Base-by-base conservation (phyloP, 495 filamentous ascomycete species). In the Annulohypoxylon nitens region DNA sequence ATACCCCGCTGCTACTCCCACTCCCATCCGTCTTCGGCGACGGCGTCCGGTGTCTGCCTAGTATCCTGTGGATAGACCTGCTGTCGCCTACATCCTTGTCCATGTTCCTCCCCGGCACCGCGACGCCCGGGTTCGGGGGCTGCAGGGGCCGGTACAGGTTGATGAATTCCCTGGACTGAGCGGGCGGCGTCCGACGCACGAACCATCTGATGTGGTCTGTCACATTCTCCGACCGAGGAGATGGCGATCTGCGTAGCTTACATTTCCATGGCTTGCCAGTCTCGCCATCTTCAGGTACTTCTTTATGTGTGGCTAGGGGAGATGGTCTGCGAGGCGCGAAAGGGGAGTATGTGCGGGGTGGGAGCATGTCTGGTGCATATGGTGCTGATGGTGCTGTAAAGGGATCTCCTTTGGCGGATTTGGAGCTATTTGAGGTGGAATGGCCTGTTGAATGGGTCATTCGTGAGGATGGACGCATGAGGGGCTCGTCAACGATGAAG, bases 401-500 rank as follows among this genome's bases (percentile, higher is more conserved):
- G 53, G 37, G 12, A 3, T 43, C 41, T 1, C 26, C 18, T n/a
- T 9, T 61, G 48, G 61, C 30, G 47, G 61, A 20, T 25, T 39
- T 59, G 30, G 65, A 39, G 18, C 55, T 74, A 6, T 25, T 59
- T 55, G 60, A 41, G n/a, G 55, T 53, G 2, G 60, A 41, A 1
- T 26, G 36, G 58, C 54, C 26, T 14, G 60, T 51, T 3, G 61
- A 43, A 3, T 30, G 36, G 14, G 41, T 33, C 41, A 61, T 20
- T 33, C 64, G 60, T 2, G 76, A 79, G 4, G 76, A 78, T 16
- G 76, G 80, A 1, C 78, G 75, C 6, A 61, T 71, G 6, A 81
- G 62, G 1, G 81, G 75, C 59, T 82, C 76, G 8, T 74, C 58
- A 47, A 62, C 66, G 16, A 81, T 65, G 47, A 76, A 79, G 0